Evolutionary conservation across 2,329 filamentous ascomycete species (phyloP), one percentile per base, ranked within the genome.

Genomic region (Penicillium sp.): DNA sequence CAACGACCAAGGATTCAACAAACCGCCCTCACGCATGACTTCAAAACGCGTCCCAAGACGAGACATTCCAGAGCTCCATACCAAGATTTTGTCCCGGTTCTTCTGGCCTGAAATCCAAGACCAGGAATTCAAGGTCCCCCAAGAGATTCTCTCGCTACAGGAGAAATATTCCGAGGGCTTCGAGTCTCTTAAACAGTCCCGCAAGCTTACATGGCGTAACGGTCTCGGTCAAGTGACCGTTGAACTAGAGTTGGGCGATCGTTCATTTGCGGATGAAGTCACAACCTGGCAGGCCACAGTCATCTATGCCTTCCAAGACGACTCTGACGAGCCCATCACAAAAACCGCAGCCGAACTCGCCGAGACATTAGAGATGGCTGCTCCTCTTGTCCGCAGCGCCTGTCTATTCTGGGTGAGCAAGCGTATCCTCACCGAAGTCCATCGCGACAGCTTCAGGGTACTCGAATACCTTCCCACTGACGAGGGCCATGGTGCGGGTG

Each of bases 261-360:
- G 95, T 22, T 85, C 83, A 0, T 80, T 96, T 55, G 78, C 82
- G 16, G 82, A 84, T 44, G 83, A 90, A 53, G 86, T 91, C 37
- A 88, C 92, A 55, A 91, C 91, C 1, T 96, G 91, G 81, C 90
- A 96, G 73, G 92, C 93, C 6, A 89, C 89, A 8, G 89, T 97
- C 37, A 91, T 98, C 58, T 87, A 92, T 70, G 89, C 90, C 1
- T 98, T 98, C 70, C 82, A 90, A 58, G 76, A 79, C 8, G 69
- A 71, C 1, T 65, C 68, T n/a, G 71, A 60, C 21, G 52, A 54
- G 6, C 61, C 70, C 1, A 65, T 79, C 9, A 73, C 74, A 3
- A 80, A 69, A 61, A 74, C 71, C 1, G 65, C 79, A 19, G 29
- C 63, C 1, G 73, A 83, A 29, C 75, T 88, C 13, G 73, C 77